These are phyloP conservation scores for Venturia aucupariae DNA, from an alignment of 2,329 filamentous ascomycete genomes.

Conservation along the genomic window DNA sequence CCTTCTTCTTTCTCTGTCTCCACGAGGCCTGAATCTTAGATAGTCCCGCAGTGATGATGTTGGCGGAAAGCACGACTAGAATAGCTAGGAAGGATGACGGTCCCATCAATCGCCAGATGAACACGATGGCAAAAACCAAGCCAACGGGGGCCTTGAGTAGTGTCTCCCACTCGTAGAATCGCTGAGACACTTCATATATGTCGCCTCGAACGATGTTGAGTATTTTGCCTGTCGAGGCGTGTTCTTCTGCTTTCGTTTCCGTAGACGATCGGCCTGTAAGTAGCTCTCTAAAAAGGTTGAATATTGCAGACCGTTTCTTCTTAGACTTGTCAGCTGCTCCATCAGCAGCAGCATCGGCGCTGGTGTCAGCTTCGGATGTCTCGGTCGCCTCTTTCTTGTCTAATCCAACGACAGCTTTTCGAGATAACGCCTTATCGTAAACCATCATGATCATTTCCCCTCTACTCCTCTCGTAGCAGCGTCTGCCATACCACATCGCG, in stretches of 20 bases:
- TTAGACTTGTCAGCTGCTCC: slow-evolving; percentile 4
- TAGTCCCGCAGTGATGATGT: slow-evolving; percentile 59
- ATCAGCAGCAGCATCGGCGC: neutral
- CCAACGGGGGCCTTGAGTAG: slow-evolving; percentile 68
- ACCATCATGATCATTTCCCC: slow-evolving; percentile 82
- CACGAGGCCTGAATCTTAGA: slow-evolving; percentile 57
- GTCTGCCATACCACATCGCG: slow-evolving; percentile 70
- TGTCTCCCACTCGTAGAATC: slow-evolving; percentile 74
- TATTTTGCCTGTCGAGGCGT: slow-evolving; percentile 81
- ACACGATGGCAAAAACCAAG: slow-evolving; percentile 59
- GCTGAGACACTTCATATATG: slow-evolving; percentile 69
- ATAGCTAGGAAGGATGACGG: slow-evolving; percentile 70
- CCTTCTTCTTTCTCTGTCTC: slow-evolving; percentile 56
- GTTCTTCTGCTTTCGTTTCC: slow-evolving; percentile 35
- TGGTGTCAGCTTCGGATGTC: slow-evolving; percentile 15
- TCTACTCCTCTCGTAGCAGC: slow-evolving; percentile 72
- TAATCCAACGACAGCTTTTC: slow-evolving; percentile 37
- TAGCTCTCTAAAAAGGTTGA: slow-evolving; percentile 18
- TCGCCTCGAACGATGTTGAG: slow-evolving; percentile 71
- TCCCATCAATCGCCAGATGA: slow-evolving; percentile 72
- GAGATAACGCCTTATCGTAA: slow-evolving; percentile 64
- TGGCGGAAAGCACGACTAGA: slow-evolving; percentile 57
- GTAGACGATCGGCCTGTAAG: slow-evolving; percentile 16
- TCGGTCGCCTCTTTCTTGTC: slow-evolving; percentile 8
- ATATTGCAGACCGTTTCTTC: neutral